Conservation (phyloP, 73 alveolate genomes). For the Paraurostyla sp. region DNA sequence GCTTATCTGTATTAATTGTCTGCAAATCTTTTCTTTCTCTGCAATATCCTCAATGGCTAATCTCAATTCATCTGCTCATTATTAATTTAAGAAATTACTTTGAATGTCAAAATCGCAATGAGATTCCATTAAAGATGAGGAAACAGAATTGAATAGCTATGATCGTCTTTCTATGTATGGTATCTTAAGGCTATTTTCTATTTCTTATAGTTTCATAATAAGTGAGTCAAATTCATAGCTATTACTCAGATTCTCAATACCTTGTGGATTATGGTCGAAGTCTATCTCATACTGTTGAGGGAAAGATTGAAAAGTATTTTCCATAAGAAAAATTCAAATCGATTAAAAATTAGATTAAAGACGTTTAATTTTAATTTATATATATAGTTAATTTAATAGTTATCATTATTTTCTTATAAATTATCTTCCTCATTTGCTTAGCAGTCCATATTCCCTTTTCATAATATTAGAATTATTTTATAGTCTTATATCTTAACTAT, state of each 20-base stretch:
- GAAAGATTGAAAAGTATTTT: neutral
- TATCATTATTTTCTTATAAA: too few species aligned
- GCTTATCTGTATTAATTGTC: neutral
- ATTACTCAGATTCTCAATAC: too few species aligned
- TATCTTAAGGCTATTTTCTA: neutral
- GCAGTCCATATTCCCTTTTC: too few species aligned
- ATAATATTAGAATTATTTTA: too few species aligned
- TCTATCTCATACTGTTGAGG: neutral
- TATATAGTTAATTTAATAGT: too few species aligned
- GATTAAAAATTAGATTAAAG: too few species aligned
- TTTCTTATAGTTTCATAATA: neutral
- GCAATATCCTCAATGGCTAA: conserved; percentile 3
- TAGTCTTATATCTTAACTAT: too few species aligned
- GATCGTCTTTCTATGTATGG: conserved; percentile 10
- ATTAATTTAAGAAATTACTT: neutral
- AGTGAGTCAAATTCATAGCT: neutral
- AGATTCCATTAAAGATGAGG: too few species aligned
- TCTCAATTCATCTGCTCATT: neutral
- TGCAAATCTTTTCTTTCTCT: conserved; percentile 14
- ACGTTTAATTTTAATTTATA: too few species aligned
- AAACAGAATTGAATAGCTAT: neutral
- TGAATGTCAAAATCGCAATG: neutral
- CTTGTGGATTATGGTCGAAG: neutral
- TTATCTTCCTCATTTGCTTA: too few species aligned
- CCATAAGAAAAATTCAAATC: too few species aligned